phyloP scores from a whole-genome alignment of 441 rosid species.

The Populus hybrid region DNA sequence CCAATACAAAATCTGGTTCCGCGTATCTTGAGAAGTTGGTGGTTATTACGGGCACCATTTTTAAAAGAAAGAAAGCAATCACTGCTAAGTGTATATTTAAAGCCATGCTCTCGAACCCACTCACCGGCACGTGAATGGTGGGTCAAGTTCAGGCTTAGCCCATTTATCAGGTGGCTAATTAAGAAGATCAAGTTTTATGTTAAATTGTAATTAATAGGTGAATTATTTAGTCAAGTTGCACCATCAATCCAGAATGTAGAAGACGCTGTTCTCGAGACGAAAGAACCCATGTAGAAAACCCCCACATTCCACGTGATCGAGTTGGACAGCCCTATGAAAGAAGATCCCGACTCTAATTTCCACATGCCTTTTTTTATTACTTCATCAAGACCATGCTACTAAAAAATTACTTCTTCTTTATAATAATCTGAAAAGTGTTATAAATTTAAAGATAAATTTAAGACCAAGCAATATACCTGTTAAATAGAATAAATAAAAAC shows the following conservation, averaged over 20 bases:
- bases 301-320: conserved; percentile 44
- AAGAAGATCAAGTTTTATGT: too few species aligned
- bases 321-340: conserved; percentile 44
- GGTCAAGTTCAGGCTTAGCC: neutral
- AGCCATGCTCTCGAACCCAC: conserved; percentile 2
- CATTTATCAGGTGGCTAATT: too few species aligned
- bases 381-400: too few species aligned
- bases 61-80: neutral
- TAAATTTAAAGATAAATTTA: too few species aligned
- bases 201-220: too few species aligned
- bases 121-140: conserved; percentile 17
- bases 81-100: neutral
- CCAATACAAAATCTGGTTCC: conserved; percentile 8
- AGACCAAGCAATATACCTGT: too few species aligned
- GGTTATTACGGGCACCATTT: neutral
- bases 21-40: conserved; percentile 6
- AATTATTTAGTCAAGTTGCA: too few species aligned
- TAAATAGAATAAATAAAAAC: too few species aligned
- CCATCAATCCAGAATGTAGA: too few species aligned
- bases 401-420: too few species aligned
- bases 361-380: neutral
- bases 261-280: too few species aligned
- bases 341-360: conserved; percentile 24
- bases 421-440: too few species aligned
- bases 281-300: conserved; percentile 9